Base-by-base conservation (phyloP, 495 filamentous ascomycete species). In the Aspergillus cavernicola region DNA sequence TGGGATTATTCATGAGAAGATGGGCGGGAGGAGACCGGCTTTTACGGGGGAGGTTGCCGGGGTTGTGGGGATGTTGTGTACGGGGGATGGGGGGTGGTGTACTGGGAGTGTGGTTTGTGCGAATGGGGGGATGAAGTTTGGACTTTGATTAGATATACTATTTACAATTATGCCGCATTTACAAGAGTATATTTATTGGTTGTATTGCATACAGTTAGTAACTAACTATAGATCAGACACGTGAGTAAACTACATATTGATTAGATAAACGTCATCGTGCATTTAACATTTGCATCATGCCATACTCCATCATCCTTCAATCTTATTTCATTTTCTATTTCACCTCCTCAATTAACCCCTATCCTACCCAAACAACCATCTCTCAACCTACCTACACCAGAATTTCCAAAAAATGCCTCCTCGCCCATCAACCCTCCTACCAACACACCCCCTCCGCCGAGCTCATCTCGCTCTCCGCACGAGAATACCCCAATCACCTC, bases 61-160 rank as follows among this genome's bases (percentile, higher is more conserved):
- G 0, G 77, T 92, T 1, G 87, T 96, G 39, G 88, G 82, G 2
- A 95, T 93, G 88, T 66, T 96, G 36, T 92, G 88, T 61, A 79
- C 77, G 1, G 71, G 75, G 22, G 91, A 97, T 61, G 77, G 77
- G 4, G 78, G 69, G 12, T 95, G 87, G 88, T 87, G 82, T 66
- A 97, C 91, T 1, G 92, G 91, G 1, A 86, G 85, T 63, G 85
- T 95, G 39, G 80, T 96, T 2, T 88, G 85, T 68, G 88, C 88
- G n/a, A 95, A 95, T 66, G 90, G 90, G 2, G 90, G 90, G 6
- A 86, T 93, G 80, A 75, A 74, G 65, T 72, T 52, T 54, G 48
- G 3, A 9, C 9, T 28, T 4, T 35, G 42, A 26, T 62, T 45
- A 31, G 37, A 33, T 47, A n/a, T n/a, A 5, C 10, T 46, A 1